Evolutionary conservation across 2,329 filamentous ascomycete species (phyloP).

Genomic region (Cordyceps cicadae): DNA sequence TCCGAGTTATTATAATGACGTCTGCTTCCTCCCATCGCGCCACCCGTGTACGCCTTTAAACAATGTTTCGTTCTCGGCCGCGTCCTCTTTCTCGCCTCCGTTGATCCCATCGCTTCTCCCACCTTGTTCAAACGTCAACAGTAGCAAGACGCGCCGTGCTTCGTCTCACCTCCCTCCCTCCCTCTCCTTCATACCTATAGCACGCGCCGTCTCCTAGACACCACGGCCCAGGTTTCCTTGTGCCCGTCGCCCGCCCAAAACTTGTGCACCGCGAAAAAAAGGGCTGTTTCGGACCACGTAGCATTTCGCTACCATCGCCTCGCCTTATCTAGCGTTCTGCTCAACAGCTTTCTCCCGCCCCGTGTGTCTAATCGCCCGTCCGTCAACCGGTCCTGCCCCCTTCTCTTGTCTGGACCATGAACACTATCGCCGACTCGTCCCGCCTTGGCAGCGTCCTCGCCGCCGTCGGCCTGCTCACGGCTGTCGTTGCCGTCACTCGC

Average conservation of each 20-base stretch:
- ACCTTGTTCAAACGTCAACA: not conserved
- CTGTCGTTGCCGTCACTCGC: conserved; percentile 10
- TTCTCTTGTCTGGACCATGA: not conserved
- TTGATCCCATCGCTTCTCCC: not conserved
- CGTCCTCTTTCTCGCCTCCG: not conserved
- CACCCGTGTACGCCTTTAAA: not conserved
- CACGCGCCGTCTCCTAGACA: not conserved
- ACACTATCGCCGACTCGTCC: not conserved
- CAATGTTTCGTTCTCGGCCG: not conserved
- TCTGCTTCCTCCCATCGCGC: not conserved
- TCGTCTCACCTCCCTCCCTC: not conserved
- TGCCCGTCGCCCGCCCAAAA: not conserved
- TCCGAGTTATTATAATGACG: not conserved
- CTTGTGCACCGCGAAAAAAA: not conserved
- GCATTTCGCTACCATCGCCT: not conserved
- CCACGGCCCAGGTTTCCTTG: not conserved
- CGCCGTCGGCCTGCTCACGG: conserved; percentile 16
- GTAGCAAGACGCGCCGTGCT: not conserved
- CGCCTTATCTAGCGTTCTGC: not conserved
- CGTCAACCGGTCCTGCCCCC: not conserved
- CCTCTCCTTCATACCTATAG: not conserved
- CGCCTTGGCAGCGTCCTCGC: not conserved
- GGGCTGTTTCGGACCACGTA: not conserved
- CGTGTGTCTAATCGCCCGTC: not conserved
- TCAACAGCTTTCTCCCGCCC: not conserved